Evolutionary conservation across 768 basidiomycete species (phyloP), one percentile per base, ranked within the genome.

Genomic region (Paxillus rubicundulus): DNA sequence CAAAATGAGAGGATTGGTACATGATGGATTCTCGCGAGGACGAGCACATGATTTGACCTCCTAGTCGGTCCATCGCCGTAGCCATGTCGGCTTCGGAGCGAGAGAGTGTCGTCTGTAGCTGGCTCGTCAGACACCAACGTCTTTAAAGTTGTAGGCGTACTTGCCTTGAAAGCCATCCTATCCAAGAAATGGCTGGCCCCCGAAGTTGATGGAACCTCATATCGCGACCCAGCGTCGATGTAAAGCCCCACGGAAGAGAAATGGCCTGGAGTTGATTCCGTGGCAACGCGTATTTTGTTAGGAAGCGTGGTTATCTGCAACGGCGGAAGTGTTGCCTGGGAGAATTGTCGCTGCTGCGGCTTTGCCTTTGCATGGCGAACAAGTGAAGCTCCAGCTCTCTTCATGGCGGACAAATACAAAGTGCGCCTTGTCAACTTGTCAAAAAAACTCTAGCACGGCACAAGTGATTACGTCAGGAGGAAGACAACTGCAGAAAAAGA

Each of bases 1-100:
- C 85, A 64, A 94, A 95, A 68, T 96, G 89, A 36, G 93, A 92
- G 10, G 96, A 96, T 71, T 98, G 97, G 67, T 98, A 99, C 89
- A 97, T 92, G 65, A 98, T 93, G 18, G 92, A 82, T 69, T 99
- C 97, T 42, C 97, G 80, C 2, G 92, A 87, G 16, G 92, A 90
- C 16, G 92, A 86, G 64, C 89, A 93, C 70, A 88, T 78, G 53
- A 98, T 93, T 72, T 96, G 92, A 14, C 93, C 92, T 37, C 96
- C 95, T 32, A 96, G 78, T 3, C 79, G 78, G 66, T 92, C 86
- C 62, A 96, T 87, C 36, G 87, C 86, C 3, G 75, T 74, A 4
- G 86, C 81, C 87, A 98, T 95, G 57, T 89, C 80, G 18, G 82
- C 84, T 45, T 84, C 83, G 1, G 88, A 80, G 50, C 88, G 82